Base-by-base conservation (phyloP, 352 stramenopile species). In the Phytophthora meadii region DNA sequence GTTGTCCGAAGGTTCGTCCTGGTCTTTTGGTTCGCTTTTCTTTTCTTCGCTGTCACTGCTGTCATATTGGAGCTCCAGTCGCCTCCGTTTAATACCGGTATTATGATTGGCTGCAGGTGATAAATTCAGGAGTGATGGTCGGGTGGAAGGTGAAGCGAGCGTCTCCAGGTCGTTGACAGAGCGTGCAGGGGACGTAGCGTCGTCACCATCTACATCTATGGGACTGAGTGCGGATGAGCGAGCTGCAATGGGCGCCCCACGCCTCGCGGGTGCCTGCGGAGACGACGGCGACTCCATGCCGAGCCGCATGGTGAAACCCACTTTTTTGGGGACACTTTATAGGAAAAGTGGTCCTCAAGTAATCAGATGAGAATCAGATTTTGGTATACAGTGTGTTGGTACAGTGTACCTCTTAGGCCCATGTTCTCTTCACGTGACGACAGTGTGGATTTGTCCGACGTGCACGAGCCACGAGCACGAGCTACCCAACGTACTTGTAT, bases 161-260 rank as follows among this genome's bases (percentile, higher is more conserved):
- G 56, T 28, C 15, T 50, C 50, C 12, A 42, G 17, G 8, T 60
- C 40, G 5, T 39, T 47, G 2, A 8, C n/a, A 14, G 27, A 14
- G 42, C 27, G 48, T 17, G 48, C 25, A n/a, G 48, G 24, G 17
- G 45, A 40, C 5, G 53, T 61, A 6, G 36, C 34, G 6, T 61
- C 71, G 45, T 72, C 70, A 22, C 53, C 48, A 17, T 74, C 65
- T 24, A 79, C 63, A 37, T 68, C 55, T n/a, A 79, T 76, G 56
- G 61, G 66, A 15, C 34, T 64, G 22, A 61, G 58, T 1, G 57
- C 41, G n/a, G 70, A 72, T n/a, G 54, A 52, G 15, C 15, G 51
- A 36, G 24, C 28, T 4, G 51, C 11, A 36, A 8, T 8, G n/a
- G n/a, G 5, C 28, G 15, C 42, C 1, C 14, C 52, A 53, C 22